Evolutionary conservation across 495 filamentous ascomycete species (phyloP).

Genomic region (Talaromyces proteolyticus): DNA sequence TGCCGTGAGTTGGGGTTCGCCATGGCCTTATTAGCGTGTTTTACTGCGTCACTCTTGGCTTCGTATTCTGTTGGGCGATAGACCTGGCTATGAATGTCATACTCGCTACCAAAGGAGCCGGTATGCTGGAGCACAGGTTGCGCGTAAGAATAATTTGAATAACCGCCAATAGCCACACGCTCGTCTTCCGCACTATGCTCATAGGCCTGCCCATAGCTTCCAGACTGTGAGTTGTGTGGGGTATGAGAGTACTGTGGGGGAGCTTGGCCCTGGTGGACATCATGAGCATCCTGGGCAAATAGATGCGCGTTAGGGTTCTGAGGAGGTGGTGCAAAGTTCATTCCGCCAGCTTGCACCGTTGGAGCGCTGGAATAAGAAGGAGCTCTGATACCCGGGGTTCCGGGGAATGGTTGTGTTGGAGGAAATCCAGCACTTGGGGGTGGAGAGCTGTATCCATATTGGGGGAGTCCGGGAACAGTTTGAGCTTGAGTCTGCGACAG

Average conservation of each 20-base stretch:
- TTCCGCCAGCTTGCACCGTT: conserved; percentile 14
- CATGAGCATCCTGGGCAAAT: conserved; percentile 18
- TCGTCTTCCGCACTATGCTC: not conserved
- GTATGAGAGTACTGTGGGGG: conserved; percentile 12
- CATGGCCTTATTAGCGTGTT: conserved; percentile 47
- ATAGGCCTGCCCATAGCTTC: conserved; percentile 17
- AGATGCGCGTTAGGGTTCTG: conserved; percentile 42
- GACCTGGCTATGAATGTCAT: conserved; percentile 67
- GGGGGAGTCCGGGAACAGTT: conserved; percentile 10
- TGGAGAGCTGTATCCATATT: conserved; percentile 1
- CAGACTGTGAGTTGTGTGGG: conserved; percentile 15
- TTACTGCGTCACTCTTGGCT: conserved; percentile 29
- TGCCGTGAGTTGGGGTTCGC: conserved; percentile 37
- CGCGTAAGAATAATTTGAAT: conserved; percentile 52
- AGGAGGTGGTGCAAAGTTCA: conserved; percentile 39
- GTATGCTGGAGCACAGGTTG: conserved; percentile 27
- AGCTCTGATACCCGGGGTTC: conserved; percentile 16
- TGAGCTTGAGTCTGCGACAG: conserved; percentile 12
- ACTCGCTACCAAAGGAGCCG: conserved; percentile 36
- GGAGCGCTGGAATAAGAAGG: conserved; percentile 17
- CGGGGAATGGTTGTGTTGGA: conserved; percentile 29
- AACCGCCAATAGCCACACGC: conserved; percentile 36
- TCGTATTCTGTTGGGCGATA: conserved; percentile 72
- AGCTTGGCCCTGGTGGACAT: conserved; percentile 3
- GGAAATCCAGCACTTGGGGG: conserved; percentile 10